These are phyloP conservation scores for Crucihimalaya himalaica DNA, from an alignment of 345 rosid genomes.

Conservation along the genomic window DNA sequence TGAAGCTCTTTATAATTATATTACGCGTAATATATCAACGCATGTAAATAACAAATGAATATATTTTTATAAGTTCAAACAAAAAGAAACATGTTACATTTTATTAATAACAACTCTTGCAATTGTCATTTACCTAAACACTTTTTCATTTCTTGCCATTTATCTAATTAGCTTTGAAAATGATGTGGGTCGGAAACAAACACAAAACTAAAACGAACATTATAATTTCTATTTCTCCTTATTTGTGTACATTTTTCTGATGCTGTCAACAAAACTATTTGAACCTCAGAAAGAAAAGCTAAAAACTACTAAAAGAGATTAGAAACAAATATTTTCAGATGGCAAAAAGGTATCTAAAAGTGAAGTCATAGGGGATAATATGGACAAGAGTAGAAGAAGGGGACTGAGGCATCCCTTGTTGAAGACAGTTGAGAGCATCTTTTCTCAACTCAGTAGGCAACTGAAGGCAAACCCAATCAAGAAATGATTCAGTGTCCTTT, in stretches of 20 bases:
- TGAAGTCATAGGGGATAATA: conserved; percentile 67
- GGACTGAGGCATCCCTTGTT: conserved; percentile 53
- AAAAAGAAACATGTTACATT: not conserved
- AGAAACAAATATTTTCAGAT: conserved; percentile 30
- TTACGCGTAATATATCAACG: too few relatives aligned
- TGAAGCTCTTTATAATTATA: too few relatives aligned
- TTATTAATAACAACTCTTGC: too few relatives aligned
- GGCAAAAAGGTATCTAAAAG: conserved; percentile 72
- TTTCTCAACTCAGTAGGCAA: conserved; percentile 70
- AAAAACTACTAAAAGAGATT: not conserved
- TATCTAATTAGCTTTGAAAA: not conserved
- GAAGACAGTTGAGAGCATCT: conserved; percentile 70
- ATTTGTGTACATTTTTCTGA: not conserved
- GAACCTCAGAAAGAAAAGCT: not conserved
- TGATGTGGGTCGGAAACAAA: not conserved
- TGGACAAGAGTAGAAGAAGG: conserved; percentile 53
- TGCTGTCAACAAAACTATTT: not conserved
- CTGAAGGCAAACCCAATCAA: conserved; percentile 89
- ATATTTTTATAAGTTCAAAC: not conserved
- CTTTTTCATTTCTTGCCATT: not conserved
- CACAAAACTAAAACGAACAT: not conserved
- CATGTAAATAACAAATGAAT: not conserved
- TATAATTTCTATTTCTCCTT: not conserved
- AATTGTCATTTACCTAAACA: not conserved
- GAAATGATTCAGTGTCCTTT: conserved; percentile 73